A percentile compares a stretch with the other conserved stretches of the same genome.
Conservation (phyloP, 108 stramenopile genomes). For the Pseudonitzschia delicatissima region DNA sequence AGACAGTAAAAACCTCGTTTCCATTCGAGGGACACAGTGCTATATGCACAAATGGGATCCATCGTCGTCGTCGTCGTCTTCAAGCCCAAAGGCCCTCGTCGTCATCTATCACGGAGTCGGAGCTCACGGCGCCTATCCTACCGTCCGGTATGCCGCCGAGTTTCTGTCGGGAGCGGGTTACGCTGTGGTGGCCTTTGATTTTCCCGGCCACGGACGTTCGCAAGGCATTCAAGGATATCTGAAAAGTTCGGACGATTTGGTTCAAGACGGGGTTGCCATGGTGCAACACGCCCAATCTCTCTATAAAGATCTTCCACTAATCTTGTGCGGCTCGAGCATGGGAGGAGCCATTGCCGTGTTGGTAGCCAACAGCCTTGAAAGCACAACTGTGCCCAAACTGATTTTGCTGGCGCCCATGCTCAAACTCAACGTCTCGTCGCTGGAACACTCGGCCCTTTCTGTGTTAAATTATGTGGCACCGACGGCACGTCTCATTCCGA, state of each 20-base stretch:
- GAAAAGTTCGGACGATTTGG: conserved; percentile 46
- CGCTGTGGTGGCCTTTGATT: conserved; percentile 58
- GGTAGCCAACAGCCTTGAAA: conserved; percentile 34
- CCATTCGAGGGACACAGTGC: conserved; percentile 53
- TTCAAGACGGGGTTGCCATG: conserved; percentile 54
- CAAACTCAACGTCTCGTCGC: conserved; percentile 48
- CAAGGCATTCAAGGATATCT: conserved; percentile 61
- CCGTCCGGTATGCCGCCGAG: conserved; percentile 73
- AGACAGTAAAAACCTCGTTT: neutral
- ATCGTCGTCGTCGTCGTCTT: neutral
- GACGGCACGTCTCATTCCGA: conserved; percentile 55
- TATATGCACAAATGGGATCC: conserved; percentile 45
- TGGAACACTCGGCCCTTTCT: conserved; percentile 33
- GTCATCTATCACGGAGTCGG: conserved; percentile 80
- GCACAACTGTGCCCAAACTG: conserved; percentile 38
- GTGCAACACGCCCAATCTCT: conserved; percentile 45
- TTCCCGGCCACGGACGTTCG: conserved; percentile 77
- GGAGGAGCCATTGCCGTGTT: conserved; percentile 77
- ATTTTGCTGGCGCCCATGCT: conserved; percentile 83
- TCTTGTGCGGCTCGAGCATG: conserved; percentile 77
- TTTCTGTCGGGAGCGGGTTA: conserved; percentile 54
- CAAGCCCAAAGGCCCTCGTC: conserved; percentile 44
- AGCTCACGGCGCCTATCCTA: conserved; percentile 76
- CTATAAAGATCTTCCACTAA: conserved; percentile 34
- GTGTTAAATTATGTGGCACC: conserved; percentile 48